These are phyloP conservation scores for Orbilia javanica DNA, from an alignment of 2,329 filamentous ascomycete species.

Conservation along the genomic window DNA sequence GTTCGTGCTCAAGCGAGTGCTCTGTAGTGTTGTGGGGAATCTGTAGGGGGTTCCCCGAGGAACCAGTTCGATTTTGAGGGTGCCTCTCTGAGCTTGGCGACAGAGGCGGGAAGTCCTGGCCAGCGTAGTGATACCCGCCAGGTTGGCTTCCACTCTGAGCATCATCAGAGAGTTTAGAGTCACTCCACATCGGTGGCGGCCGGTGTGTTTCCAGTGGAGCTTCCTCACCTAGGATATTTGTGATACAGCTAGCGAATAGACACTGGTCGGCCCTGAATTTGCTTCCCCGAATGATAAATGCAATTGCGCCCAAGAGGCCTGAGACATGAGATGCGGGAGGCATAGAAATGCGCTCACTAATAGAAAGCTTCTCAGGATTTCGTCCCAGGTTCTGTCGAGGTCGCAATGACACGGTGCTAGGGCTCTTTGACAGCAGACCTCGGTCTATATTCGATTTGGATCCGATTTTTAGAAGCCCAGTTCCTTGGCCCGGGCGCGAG, in stretches of 20 bases:
- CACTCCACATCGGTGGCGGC: slow-evolving; percentile 37
- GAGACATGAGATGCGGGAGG: slow-evolving; percentile 73
- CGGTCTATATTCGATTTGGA: slow-evolving; percentile 72
- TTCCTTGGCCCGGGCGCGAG: slow-evolving; percentile 30
- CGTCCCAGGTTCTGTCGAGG: slow-evolving; percentile 69
- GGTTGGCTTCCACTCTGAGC: slow-evolving; percentile 10
- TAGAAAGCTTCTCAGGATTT: slow-evolving; percentile 13
- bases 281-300: slow-evolving; percentile 81
- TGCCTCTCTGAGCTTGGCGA: slow-evolving; percentile 49
- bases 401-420: slow-evolving; percentile 67
- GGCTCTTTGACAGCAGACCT: slow-evolving; percentile 63
- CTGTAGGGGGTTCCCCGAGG: slow-evolving; percentile 21
- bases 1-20: slow-evolving; percentile 45
- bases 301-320: slow-evolving; percentile 81
- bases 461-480: slow-evolving; percentile 40
- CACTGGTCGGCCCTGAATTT: slow-evolving; percentile 75
- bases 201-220: slow-evolving; percentile 24
- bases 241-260: slow-evolving; percentile 69
- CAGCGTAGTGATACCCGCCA: slow-evolving; percentile 41
- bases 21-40: slow-evolving; percentile 12
- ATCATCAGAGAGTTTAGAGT: slow-evolving; percentile 40
- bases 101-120: slow-evolving; percentile 52
- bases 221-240: slow-evolving; percentile 51
- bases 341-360: slow-evolving; percentile 67
- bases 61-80: slow-evolving; percentile 16